Conservation (phyloP, 495 filamentous ascomycete species). For the Saxispiralis lemnorum region DNA sequence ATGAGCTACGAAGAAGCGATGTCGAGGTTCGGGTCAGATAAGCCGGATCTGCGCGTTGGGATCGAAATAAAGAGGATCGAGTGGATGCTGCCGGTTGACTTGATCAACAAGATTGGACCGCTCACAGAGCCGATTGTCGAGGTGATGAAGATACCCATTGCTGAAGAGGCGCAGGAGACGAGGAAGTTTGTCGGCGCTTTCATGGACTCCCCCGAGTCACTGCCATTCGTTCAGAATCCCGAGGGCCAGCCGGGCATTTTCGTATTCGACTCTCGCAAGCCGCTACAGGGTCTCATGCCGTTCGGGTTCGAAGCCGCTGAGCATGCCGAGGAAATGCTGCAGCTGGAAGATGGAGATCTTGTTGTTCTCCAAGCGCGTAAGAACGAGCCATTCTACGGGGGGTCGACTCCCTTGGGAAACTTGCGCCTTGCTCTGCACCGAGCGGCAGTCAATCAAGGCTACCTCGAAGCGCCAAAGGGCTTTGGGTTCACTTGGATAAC, state of each 20-base stretch:
- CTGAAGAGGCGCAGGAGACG: slow-evolving; percentile 30
- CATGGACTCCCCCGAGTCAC: slow-evolving; percentile 46
- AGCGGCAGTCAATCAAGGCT: slow-evolving; percentile 38
- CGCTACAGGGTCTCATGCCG: slow-evolving; percentile 49
- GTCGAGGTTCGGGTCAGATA: slow-evolving; percentile 68
- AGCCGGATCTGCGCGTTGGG: slow-evolving; percentile 63
- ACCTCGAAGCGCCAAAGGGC: slow-evolving; percentile 35
- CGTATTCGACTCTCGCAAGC: slow-evolving; percentile 48
- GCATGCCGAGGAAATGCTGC: slow-evolving; percentile 33
- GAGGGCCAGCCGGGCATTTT: slow-evolving; percentile 62
- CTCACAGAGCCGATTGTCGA: slow-evolving; percentile 50
- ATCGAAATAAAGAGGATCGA: slow-evolving; percentile 46
- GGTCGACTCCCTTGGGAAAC: slow-evolving; percentile 65
- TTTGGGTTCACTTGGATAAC: slow-evolving; percentile 69
- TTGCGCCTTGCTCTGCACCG: slow-evolving; percentile 55
- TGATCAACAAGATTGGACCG: slow-evolving; percentile 52
- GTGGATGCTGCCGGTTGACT: slow-evolving; percentile 42
- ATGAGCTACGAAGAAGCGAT: slow-evolving; percentile 67
- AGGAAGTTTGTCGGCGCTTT: slow-evolving; percentile 47
- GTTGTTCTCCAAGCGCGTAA: slow-evolving; percentile 65
- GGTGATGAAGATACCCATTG: slow-evolving; percentile 42
- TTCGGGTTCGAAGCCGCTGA: slow-evolving; percentile 61
- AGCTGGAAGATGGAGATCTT: slow-evolving; percentile 51
- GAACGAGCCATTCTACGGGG: slow-evolving; percentile 38
- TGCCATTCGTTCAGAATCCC: slow-evolving; percentile 42